These are phyloP conservation scores for Aegilops longissima DNA, from an alignment of 176 grass and related monocot genomes.

Conservation along the genomic window DNA sequence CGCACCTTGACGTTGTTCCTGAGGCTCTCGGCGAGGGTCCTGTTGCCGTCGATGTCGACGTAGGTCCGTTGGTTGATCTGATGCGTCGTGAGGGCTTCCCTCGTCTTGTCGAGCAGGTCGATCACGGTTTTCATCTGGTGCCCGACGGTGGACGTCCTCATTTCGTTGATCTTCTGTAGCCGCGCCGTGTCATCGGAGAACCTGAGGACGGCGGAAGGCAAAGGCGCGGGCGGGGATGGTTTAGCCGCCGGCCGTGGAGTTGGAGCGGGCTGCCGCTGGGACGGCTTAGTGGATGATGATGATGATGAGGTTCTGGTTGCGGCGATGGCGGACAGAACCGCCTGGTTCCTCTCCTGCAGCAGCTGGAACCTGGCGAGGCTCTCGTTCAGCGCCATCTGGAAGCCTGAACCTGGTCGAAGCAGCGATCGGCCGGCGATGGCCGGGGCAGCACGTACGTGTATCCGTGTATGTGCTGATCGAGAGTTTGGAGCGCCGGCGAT, in stretches of 20 bases:
- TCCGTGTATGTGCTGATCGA: too few relatives aligned
- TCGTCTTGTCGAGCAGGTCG: not conserved
- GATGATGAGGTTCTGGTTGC: not conserved
- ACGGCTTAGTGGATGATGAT: not conserved
- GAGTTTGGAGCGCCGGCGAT: too few relatives aligned
- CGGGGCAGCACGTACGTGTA: too few relatives aligned
- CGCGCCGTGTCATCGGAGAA: constrained; percentile 5
- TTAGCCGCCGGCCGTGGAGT: not conserved
- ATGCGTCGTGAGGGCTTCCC: not conserved
- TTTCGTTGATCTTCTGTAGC: not conserved
- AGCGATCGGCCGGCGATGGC: too few relatives aligned
- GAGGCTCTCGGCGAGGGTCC: not conserved
- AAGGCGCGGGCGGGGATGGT: too few relatives aligned
- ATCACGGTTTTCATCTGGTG: not conserved
- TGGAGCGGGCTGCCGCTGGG: not conserved
- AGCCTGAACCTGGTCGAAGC: too few relatives aligned
- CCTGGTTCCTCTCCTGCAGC: not conserved
- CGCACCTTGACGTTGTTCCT: not conserved
- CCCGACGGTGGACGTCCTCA: not conserved
- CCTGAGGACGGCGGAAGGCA: not conserved
- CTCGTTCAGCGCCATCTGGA: not conserved
- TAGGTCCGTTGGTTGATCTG: not conserved
- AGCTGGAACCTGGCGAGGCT: not conserved
- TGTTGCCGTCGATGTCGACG: not conserved
- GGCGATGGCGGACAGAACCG: not conserved